Base-by-base conservation (phyloP, 1,284 basidiomycete species). In the Cutaneotrichosporon sp. region DNA sequence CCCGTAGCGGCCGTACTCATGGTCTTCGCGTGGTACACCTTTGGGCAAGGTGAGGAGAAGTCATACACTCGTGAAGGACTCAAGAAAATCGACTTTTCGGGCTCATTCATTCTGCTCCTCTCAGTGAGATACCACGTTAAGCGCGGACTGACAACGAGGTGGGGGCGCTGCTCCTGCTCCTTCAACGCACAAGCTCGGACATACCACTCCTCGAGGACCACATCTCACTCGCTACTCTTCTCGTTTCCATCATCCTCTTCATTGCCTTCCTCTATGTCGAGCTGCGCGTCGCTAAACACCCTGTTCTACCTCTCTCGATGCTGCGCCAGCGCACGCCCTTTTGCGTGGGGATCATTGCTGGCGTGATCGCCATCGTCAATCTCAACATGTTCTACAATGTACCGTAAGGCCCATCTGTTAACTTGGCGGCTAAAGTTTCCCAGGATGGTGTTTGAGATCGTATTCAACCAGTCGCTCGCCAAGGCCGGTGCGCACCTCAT, bases 351-450 rank as follows among this genome's bases (percentile, higher is more conserved):
- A 56, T 64, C 50, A 66, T 66, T 17, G 50, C 61, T 0, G 53
- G 50, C 8, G 33, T 61, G 9, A 61, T 66, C 16, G 64, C 64
- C 7, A 57, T 64, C 8, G 64, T 64, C 29, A 66, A 64, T 53
- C 64, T 64, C 50, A 66, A 66, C 52, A 64, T 64, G 64, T 43
- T 61, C n/a, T 66, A 64, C 44, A 62, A 64, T 35, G 54, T 66
- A 3, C 61, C 62, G 56, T 62, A 31, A 48, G 59, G 12, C 11
- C 24, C 1, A 5, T 9, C 17, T 32, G 17, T 22, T 12, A 17
- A 20, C 17, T 37, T 10, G 3, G 5, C 14, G 14, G 16, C 37
- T 34, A 12, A 20, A 19, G n/a, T n/a, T n/a, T n/a, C 3, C 16
- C 47, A 57, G 59, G 7, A 61, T 61, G 58, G 46, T 66, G 9